Base-by-base conservation (phyloP, 768 basidiomycete species). In the Royoungia palumana region DNA sequence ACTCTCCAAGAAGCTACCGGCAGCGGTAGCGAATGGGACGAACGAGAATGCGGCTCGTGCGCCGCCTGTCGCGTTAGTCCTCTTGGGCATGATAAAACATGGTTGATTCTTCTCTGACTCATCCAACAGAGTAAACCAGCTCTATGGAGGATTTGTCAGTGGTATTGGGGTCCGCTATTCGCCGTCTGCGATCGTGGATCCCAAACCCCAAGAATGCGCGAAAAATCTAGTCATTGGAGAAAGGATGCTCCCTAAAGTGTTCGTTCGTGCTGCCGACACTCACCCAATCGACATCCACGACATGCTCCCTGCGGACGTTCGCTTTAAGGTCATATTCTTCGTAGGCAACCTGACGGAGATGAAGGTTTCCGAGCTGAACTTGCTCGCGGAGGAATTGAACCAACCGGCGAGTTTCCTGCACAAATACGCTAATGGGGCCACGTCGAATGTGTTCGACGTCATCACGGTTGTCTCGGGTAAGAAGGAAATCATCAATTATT, bases 1-100 rank as follows among this genome's bases (percentile, higher is more conserved):
- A 16, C 87, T 86, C 63, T 87, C 85, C 17, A 79, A 78, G 32
- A 85, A 83, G 61, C 82, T 85, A 5, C 24, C 24, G 8, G 24
- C 8, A n/a, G n/a, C n/a, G n/a, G n/a, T n/a, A n/a, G n/a, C n/a
- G n/a, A n/a, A n/a, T n/a, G n/a, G n/a, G n/a, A n/a, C 79, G 5
- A 64, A 68, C 28, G 64, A 64, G 16, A 66, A 73, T 41, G 60
- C 55, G 44, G 66, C 65, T 10, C 72, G 73, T 17, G 43, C 62
- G 24, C 42, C 73, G 28, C 75, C 75, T 56, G 49, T 74, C 34
- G 55, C 38, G 69, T 70, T 20, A 24, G 62, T 58, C 5, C 38
- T 22, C 32, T 20, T 20, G 5, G 25, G 17, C 34, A 20, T 10
- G 13, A n/a, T 32, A 2, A 14, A 6, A 16, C 9, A 14, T 30